Conservation (phyloP, 495 filamentous ascomycete species). For the Xylaria grammica region DNA sequence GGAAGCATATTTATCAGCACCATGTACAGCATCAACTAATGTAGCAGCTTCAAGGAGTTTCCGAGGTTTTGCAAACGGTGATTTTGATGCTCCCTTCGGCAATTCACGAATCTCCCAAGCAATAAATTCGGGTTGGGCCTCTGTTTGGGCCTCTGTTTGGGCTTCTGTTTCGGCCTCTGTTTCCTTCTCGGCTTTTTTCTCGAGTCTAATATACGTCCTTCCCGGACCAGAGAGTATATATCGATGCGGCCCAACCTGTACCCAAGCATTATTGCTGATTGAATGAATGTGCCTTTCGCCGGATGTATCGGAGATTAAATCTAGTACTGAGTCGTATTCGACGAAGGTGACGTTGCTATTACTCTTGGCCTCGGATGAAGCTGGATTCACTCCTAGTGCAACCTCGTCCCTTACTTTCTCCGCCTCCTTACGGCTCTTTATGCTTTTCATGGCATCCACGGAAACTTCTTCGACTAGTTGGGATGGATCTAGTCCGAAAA, state of each 20-base stretch:
- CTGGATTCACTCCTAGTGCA: conserved; percentile 8
- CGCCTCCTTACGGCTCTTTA: conserved; percentile 51
- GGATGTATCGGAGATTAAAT: conserved; percentile 82
- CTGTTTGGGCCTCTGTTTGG: conserved; percentile 29
- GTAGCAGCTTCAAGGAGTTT: conserved; percentile 62
- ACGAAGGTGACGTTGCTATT: conserved; percentile 68
- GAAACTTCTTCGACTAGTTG: conserved; percentile 70
- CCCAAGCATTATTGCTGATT: conserved; percentile 79
- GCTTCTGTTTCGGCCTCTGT: too few species aligned
- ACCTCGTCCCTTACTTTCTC: conserved; percentile 39
- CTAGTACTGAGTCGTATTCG: conserved; percentile 86
- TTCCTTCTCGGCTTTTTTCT: conserved; percentile 44
- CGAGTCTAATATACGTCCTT: conserved; percentile 68
- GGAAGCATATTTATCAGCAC: conserved; percentile 78
- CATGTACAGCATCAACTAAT: conserved; percentile 75
- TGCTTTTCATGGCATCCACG: conserved; percentile 59
- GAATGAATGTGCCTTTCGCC: conserved; percentile 77
- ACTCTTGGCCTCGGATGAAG: not conserved
- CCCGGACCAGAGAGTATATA: conserved; percentile 66
- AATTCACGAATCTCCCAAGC: conserved; percentile 48
- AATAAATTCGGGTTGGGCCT: conserved; percentile 28
- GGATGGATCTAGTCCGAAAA: conserved; percentile 92
- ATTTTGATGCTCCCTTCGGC: conserved; percentile 45
- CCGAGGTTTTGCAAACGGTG: conserved; percentile 68
- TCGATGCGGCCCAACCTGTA: conserved; percentile 65